Base-by-base conservation (phyloP, 108 stramenopile genomes). In the Asterionellopsis glacialis region DNA sequence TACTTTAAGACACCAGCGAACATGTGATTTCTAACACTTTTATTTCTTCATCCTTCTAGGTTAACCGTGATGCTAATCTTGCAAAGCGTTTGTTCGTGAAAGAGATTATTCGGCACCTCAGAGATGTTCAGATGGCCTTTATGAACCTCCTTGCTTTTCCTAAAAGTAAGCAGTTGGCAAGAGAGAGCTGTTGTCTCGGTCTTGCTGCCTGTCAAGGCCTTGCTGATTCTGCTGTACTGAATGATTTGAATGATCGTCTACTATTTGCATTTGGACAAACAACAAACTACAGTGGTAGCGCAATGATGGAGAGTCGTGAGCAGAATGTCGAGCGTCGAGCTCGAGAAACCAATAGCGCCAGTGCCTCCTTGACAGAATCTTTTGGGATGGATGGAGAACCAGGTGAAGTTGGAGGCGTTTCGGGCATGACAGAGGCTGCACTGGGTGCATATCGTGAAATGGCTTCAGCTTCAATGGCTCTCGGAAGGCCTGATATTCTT, bases 361-460 rank as follows among this genome's bases (percentile, higher is more conserved):
- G 10, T 13, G 19, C 41, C 25, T 42, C 40, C 14, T n/a, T 59
- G 24, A 51, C 28, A 18, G 61, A 61, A 33, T 24, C 64, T 11
- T 69, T 64, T 58, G 64, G 63, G 28, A 61, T 70, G 21, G 69
- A 52, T 14, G 49, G 28, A 1, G 66, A 42, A 18, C 55, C 58
- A 19, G 76, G 41, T 12, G 91, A 88, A 51, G 76, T 86, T 28
- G 91, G 92, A 26, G 92, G 92, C 14, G 76, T 83, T 16, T 71
- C 83, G 27, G 89, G 89, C 6, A 67, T 94, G 24, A 63, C 75
- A 4, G 92, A 94, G 74, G 87, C 92, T 16, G 79, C 89, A 15
- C 69, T 94, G 33, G 89, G 89, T 51, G 84, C 86, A 14, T 94
- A 87, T 69, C 57, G 77, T 39, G 92, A 90, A 56, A 94, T 94